These are phyloP conservation scores for Agapanthus africanus DNA, from an alignment of 106 monocot species.

Conservation along the genomic window DNA sequence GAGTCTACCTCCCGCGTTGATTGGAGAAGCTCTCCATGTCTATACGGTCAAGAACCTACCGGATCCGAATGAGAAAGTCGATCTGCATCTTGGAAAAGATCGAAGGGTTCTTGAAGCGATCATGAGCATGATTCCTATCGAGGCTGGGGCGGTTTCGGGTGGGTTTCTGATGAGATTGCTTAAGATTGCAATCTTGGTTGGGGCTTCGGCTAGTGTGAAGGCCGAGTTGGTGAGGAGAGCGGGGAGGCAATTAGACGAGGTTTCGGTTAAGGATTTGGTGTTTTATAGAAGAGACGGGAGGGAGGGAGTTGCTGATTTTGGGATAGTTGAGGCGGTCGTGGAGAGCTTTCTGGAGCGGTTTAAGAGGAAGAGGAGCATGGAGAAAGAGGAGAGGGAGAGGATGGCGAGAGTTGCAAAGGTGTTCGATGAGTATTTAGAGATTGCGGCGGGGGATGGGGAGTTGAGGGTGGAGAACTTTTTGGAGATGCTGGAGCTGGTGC, in stretches of 20 bases:
- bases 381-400: slow-evolving; percentile 10
- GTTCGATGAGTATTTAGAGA: slow-evolving; percentile 59
- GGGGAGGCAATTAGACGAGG: slow-evolving; percentile 65
- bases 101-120: slow-evolving; percentile 61
- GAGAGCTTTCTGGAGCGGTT: slow-evolving; percentile 54
- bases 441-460: slow-evolving; percentile 22
- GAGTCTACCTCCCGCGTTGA: slow-evolving; percentile 47
- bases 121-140: slow-evolving; percentile 64
- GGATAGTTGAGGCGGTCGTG: slow-evolving; percentile 52
- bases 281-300: too few relatives aligned
- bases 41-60: slow-evolving; percentile 74
- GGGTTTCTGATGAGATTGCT: slow-evolving; percentile 63
- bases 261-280: slow-evolving; percentile 40
- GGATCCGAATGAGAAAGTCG: too few relatives aligned
- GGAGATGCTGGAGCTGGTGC: slow-evolving; percentile 43
- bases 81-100: slow-evolving; percentile 10
- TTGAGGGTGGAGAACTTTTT: slow-evolving; percentile 43
- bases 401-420: slow-evolving; percentile 43
- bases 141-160: slow-evolving; percentile 56
- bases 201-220: slow-evolving; percentile 50
- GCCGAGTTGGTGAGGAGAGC: slow-evolving; percentile 63
- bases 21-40: slow-evolving; percentile 91
- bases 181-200: slow-evolving; percentile 37
- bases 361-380: slow-evolving; percentile 17
- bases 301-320: slow-evolving; percentile 39